Evolutionary conservation across 805 yeast genomes (phyloP).

Genomic region (Maudiozyma bulderi): DNA sequence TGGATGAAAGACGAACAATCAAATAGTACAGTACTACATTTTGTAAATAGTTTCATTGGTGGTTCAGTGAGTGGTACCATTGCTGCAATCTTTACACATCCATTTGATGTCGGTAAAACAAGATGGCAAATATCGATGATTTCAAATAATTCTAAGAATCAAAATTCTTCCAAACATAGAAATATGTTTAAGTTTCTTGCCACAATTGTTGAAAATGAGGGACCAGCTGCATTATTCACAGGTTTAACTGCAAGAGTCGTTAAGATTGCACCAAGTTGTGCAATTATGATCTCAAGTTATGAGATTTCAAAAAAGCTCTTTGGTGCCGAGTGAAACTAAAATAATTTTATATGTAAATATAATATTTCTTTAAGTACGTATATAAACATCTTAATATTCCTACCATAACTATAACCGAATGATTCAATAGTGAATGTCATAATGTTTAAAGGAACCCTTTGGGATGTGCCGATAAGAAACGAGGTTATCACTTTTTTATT

Average conservation of each 20-base stretch:
- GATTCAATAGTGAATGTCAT: too few species aligned
- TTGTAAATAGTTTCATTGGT: constrained; percentile 58
- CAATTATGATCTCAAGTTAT: constrained; percentile 93
- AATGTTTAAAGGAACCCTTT: too few species aligned
- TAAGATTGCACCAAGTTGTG: constrained; percentile 95
- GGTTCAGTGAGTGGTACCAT: constrained; percentile 79
- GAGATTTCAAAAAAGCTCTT: constrained; percentile 64
- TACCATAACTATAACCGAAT: background rate
- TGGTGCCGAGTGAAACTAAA: background rate
- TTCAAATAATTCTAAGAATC: constrained; percentile 4
- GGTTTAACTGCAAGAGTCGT: constrained; percentile 80
- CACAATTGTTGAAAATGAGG: constrained; percentile 62
- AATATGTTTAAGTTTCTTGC: constrained; percentile 57
- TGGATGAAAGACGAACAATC: constrained; percentile 3
- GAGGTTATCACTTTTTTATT: background rate
- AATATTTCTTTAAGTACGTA: background rate
- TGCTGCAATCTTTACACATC: constrained; percentile 84
- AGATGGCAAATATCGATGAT: constrained; percentile 59
- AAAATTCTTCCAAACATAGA: constrained; percentile 22
- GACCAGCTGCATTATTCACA: constrained; percentile 72
- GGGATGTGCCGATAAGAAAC: too few species aligned
- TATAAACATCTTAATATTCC: background rate
- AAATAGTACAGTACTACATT: constrained; percentile 16
- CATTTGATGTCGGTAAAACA: constrained; percentile 96
- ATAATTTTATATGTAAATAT: background rate